Base-by-base conservation (phyloP, 169 alveolate species). In the Plasmodium gaboni region DNA sequence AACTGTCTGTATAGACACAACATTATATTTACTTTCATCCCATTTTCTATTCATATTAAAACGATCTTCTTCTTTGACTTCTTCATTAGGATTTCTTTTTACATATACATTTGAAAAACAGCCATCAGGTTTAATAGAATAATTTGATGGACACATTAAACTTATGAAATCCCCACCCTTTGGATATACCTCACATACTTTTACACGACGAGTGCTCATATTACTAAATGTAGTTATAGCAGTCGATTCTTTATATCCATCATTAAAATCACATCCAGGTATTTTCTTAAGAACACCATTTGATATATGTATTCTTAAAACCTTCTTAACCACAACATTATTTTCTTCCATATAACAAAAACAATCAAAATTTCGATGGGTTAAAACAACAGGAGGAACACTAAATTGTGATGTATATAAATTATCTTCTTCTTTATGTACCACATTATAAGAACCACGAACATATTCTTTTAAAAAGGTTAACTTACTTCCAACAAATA, bases 211-310 rank as follows among this genome's bases (percentile, higher is more conserved):
- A 5, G 46, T 53, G 19, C 53, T 65, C 68, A 64, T 64, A 28
- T 24, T 38, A 51, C 19, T 64, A 19, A 64, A 50, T 0, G 76
- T 78, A 8, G 89, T 78, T 22, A 78, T 64, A 17, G 78, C 78
- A 26, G 74, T 48, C 1, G 55, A 65, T 48, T 64, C 57, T 32
- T 76, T 64, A 5, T 46, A 48, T 0, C 46, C 78, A 78, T 51
- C 65, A 22, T 78, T 78, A 70, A 78, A 78, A 51, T 78, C 78
- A 50, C 89, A 78, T 28, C 89, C 78, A 26, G 89, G 70, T 28
- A 24, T 65, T 44, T 48, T 78, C 12, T 26, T 4, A 12, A 53
- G 55, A 3, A 26, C 9, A 6, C 76, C 70, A n/a, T 74, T 38
- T 8, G 76, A 48, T 5, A 78, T 78, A 48, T 78, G 53, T 22